These are phyloP conservation scores for Coemansia sp. DNA, from an alignment of 192 early-diverging fungal genomes.

Conservation along the genomic window DNA sequence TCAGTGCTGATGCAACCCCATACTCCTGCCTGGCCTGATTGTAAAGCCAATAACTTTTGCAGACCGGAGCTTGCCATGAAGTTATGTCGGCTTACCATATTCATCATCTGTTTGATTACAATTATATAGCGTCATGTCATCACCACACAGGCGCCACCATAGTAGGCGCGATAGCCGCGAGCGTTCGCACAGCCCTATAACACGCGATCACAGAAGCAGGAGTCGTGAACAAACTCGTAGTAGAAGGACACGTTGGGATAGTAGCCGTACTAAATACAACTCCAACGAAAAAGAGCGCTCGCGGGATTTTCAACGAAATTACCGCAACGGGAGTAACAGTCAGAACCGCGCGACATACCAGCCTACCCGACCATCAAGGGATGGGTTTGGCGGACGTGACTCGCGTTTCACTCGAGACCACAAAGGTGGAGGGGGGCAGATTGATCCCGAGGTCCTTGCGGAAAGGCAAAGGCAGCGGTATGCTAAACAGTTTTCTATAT, in stretches of 20 bases:
- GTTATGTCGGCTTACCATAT: too few species aligned
- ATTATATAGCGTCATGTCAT: not conserved
- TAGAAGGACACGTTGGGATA: not conserved
- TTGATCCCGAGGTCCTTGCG: slow-evolving; percentile 32
- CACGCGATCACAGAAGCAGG: not conserved
- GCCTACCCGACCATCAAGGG: not conserved
- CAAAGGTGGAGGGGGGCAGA: slow-evolving; percentile 9
- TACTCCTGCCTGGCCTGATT: not conserved
- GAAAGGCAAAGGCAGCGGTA: slow-evolving; percentile 46
- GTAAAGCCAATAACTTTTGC: not conserved
- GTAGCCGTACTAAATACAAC: not conserved
- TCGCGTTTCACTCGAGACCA: slow-evolving; percentile 1
- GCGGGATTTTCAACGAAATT: not conserved
- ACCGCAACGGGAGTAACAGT: not conserved
- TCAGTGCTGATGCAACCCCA: slow-evolving; percentile 1
- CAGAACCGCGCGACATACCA: not conserved
- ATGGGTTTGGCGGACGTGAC: not conserved
- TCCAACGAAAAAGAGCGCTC: not conserved
- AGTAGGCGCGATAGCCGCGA: not conserved
- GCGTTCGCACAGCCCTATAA: not conserved
- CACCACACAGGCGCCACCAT: not conserved
- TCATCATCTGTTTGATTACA: not conserved
- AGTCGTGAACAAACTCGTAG: slow-evolving; percentile 3
- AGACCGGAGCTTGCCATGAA: too few species aligned
- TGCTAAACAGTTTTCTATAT: slow-evolving; percentile 52